Base-by-base conservation (phyloP, 2,329 filamentous ascomycete genomes). In the Colletotrichum falcatum region DNA sequence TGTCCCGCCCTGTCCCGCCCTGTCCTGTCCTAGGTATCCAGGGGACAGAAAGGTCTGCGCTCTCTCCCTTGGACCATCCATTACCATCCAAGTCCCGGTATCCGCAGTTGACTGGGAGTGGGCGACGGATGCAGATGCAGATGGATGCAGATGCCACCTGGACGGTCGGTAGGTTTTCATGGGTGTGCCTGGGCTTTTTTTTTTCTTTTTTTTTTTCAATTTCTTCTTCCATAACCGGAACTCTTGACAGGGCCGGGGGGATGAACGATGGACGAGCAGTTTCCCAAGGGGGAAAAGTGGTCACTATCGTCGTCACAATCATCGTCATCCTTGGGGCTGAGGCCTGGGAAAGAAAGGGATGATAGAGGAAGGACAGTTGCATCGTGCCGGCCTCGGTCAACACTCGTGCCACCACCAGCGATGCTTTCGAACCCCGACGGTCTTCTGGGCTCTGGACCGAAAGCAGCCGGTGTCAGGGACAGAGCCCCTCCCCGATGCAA, bases 381-480 rank as follows among this genome's bases (percentile, higher is more conserved):
- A 61, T 39, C 42, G 44, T 49, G 37, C 39, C 65, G 46, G 59
- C 53, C 37, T 16, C 2, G 14, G 44, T 59, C 58, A 60, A 46
- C 35, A 56, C 14, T 14, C 23, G 7, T 53, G 30, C n/a, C 30
- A 37, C 7, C 44, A 35, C 16, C 30, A 26, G 14, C 30, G 26
- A 26, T n/a, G 20, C 5, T 14, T 60, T 46, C 20, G 28, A 30
- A 46, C 18, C 14, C 26, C 56, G 39, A 46, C 26, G 39, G 30
- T 33, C 20, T 60, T 28, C 56, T 48, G 23, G 44, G 30, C 44
- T 39, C 33, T 39, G 33, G 14, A 9, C 59, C 28, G 59, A 39
- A 61, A 51, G 44, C 59, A 23, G 33, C 62, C 35, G 37, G 35
- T 37, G 26, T 53, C 63, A 60, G 7, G 53, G 26, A 49, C 58